Evolutionary conservation across 805 yeast species (phyloP).

Genomic region (Dipodascopsis uninucleata): DNA sequence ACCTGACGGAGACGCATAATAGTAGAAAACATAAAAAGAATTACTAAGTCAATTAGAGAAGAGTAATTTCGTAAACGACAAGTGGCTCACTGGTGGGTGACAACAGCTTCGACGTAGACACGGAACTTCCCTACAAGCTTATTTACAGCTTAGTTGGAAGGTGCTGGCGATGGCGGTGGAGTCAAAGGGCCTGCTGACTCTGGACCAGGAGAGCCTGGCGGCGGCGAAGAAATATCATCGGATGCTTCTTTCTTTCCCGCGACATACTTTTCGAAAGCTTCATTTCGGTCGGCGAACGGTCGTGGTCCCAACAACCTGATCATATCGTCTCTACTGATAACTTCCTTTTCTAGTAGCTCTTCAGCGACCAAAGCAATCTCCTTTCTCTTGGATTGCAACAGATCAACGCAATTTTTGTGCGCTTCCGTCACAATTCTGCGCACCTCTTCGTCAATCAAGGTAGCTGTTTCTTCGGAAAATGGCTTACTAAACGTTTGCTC

Average conservation of each 20-base stretch:
- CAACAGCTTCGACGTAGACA: too few relatives aligned
- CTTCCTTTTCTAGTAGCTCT: conserved; percentile 80
- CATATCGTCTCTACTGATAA: conserved; percentile 91
- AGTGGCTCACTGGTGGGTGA: too few relatives aligned
- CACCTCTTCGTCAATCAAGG: conserved; percentile 76
- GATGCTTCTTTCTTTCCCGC: conserved; percentile 16
- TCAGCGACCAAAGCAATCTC: conserved; percentile 86
- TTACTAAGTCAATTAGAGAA: too few relatives aligned
- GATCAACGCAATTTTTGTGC: conserved; percentile 62
- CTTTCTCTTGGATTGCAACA: conserved; percentile 63
- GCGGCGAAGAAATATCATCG: not conserved
- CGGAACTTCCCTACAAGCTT: too few relatives aligned
- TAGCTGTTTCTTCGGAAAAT: conserved; percentile 82
- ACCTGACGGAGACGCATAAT: too few relatives aligned
- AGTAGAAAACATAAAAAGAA: too few relatives aligned
- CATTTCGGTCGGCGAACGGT: conserved; percentile 86
- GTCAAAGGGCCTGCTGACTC: not conserved
- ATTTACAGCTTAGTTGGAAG: not conserved
- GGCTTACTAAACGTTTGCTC: conserved; percentile 75
- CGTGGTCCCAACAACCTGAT: conserved; percentile 82
- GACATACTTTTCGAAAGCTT: conserved; percentile 75
- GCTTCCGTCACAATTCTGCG: conserved; percentile 72
- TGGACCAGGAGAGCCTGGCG: conserved; percentile 2
- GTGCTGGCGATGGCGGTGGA: conserved; percentile 12
- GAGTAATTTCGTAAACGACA: too few relatives aligned